Percentiles rank a stretch among this genome's conserved stretches.
These are phyloP conservation scores for Puccinia coronata DNA, from an alignment of 1,284 basidiomycete species.

Conservation along the genomic window DNA sequence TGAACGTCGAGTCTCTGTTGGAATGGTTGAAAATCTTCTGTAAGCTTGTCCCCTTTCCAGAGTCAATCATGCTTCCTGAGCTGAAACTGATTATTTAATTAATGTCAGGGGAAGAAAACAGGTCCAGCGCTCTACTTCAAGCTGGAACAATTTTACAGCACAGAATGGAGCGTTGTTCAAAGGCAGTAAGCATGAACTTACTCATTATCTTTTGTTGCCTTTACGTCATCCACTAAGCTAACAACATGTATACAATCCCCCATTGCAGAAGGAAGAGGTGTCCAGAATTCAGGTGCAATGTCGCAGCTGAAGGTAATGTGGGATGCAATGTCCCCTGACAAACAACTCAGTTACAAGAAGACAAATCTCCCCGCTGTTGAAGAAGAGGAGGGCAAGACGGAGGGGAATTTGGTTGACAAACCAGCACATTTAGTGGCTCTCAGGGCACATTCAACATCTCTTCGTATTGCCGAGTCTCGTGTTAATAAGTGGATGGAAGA, in stretches of 20 bases:
- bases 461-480: neutral
- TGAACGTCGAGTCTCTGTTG: neutral
- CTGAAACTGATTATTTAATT: neutral
- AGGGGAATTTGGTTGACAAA: too few species aligned
- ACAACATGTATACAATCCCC: neutral
- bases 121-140: neutral
- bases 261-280: conserved; percentile 9
- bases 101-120: neutral
- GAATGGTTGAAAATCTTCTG: conserved; percentile 7
- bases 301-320: neutral
- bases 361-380: neutral
- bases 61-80: too few species aligned
- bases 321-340: neutral
- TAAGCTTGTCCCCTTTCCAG: neutral
- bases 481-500: conserved; percentile 5
- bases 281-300: neutral
- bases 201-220: neutral
- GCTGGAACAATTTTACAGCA: neutral
- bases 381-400: too few species aligned
- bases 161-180: neutral
- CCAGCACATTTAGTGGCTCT: neutral
- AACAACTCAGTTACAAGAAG: neutral
- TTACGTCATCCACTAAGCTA: neutral
- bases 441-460: neutral
- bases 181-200: conserved; percentile 17